phyloP scores from a whole-genome alignment of 2,329 filamentous ascomycete genomes.

The Kalmusia sp. region DNA sequence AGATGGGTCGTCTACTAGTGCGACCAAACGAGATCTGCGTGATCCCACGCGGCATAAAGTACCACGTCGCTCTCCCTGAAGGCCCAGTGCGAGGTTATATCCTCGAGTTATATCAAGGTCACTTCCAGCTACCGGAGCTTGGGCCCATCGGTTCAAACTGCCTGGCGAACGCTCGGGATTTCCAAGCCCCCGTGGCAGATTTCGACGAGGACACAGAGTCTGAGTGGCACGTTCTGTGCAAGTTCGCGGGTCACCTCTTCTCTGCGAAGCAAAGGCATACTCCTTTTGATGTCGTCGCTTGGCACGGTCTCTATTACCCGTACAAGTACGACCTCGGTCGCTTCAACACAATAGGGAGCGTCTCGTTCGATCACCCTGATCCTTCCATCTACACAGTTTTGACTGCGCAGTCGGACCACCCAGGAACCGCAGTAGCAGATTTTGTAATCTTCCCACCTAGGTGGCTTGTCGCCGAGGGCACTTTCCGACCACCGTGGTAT shows the following conservation, averaged over 20 bases:
- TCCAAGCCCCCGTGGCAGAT: conserved; percentile 66
- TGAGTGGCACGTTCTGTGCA: conserved; percentile 66
- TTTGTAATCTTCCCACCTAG: conserved; percentile 77
- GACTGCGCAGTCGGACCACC: conserved; percentile 64
- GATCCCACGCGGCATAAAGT: conserved; percentile 70
- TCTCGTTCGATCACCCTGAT: conserved; percentile 70
- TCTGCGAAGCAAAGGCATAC: conserved; percentile 67
- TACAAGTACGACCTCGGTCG: conserved; percentile 66
- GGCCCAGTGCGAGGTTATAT: conserved; percentile 71
- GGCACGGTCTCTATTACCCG: conserved; percentile 73
- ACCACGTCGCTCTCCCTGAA: conserved; percentile 65
- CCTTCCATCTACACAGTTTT: conserved; percentile 72
- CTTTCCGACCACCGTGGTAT: conserved; percentile 76
- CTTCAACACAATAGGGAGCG: conserved; percentile 64
- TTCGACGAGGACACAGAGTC: conserved; percentile 64
- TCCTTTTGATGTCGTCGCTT: conserved; percentile 75
- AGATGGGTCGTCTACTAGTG: conserved; percentile 69
- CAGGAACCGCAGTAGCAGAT: conserved; percentile 67
- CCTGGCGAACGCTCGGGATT: conserved; percentile 70
- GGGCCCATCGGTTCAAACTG: conserved; percentile 72
- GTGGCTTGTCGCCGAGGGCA: conserved; percentile 73
- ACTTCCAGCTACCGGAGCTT: conserved; percentile 71
- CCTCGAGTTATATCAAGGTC: conserved; percentile 69
- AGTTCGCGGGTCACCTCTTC: conserved; percentile 68
- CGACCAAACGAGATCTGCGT: conserved; percentile 73